Evolutionary conservation across 2,329 filamentous ascomycete species (phyloP).

Genomic region (Decorospora gaudefroyi): DNA sequence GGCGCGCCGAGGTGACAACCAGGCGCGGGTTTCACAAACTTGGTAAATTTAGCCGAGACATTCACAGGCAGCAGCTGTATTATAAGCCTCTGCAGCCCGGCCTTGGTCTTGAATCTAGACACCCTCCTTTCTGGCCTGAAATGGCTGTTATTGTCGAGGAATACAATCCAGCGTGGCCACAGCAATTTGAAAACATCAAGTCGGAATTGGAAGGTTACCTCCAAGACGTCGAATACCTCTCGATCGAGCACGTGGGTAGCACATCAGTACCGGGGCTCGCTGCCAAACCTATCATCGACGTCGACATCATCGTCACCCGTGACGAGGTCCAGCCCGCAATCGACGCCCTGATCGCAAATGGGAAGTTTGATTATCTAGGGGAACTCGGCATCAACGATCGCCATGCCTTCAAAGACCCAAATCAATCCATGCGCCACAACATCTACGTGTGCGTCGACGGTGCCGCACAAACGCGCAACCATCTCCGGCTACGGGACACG

Average conservation of each 20-base stretch:
- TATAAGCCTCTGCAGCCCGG: not conserved
- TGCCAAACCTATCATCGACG: constrained; percentile 48
- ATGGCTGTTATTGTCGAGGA: constrained; percentile 33
- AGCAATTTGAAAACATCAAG: constrained; percentile 33
- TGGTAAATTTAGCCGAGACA: constrained; percentile 12
- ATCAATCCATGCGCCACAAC: constrained; percentile 36
- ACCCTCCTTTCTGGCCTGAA: not conserved
- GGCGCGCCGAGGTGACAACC: constrained; percentile 7
- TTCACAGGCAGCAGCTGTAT: constrained; percentile 2
- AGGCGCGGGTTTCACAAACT: constrained; percentile 3
- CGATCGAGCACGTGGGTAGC: constrained; percentile 48
- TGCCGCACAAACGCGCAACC: constrained; percentile 43
- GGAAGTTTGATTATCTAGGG: constrained; percentile 44
- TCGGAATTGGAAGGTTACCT: constrained; percentile 21
- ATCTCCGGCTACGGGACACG: constrained; percentile 47
- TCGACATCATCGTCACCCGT: constrained; percentile 42
- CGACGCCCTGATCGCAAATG: constrained; percentile 37
- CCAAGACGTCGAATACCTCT: constrained; percentile 16
- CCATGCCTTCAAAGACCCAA: constrained; percentile 42
- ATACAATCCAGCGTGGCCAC: constrained; percentile 40
- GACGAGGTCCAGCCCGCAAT: constrained; percentile 33
- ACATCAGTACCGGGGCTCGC: constrained; percentile 44
- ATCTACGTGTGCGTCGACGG: constrained; percentile 48
- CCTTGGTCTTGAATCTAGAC: not conserved
- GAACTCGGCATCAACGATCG: constrained; percentile 47